Base-by-base conservation (phyloP, 2,329 filamentous ascomycete genomes). In the Colletotrichum tabaci region DNA sequence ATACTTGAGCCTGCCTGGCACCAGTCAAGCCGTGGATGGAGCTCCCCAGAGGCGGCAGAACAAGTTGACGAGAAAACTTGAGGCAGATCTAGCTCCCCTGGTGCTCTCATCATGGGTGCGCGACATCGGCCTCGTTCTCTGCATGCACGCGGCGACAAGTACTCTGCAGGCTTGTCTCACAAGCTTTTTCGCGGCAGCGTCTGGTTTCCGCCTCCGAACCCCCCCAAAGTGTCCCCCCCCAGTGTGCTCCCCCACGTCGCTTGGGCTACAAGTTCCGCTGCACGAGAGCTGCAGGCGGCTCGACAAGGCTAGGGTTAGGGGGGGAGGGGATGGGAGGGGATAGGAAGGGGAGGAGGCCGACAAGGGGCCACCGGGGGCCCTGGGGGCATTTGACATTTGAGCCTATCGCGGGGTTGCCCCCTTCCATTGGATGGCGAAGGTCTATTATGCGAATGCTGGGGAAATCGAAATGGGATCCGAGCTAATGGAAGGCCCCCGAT, bases 401-500 rank as follows among this genome's bases (percentile, higher is more conserved):
- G 30, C 13, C 44, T 9, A 9, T 57, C 23, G 38, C 21, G 42
- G n/a, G 23, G 56, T 30, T 16, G 2, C 35, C 52, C 64, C 53
- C 26, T 23, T 47, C 53, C 53, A 71, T 71, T 71, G 65, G 68
- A 63, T 23, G 46, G 66, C 16, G 46, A 46, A 38, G 38, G 47
- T 7, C n/a, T 61, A 68, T 71, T 71, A 71, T 71, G 68, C 58
- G 58, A 71, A 71, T 68, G 68, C 58, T 71, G 65, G 68, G 68
- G 68, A 71, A 71, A 71, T 71, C n/a, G 58, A 68, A 71, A 68
- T 71, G 57, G 58, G 55, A 67, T 68, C 68, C 68, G 68, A 71
- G 53, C 68, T 71, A 71, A 71, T 68, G 58, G 65, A 68, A 71
- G 52, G 52, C 44, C 65, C 40, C 44, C 68, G 68, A 71, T 71